Percentiles rank a stretch among this genome's conserved stretches.
Conservation (phyloP, 140 eudicot species). For the Eryngium alpinum region DNA sequence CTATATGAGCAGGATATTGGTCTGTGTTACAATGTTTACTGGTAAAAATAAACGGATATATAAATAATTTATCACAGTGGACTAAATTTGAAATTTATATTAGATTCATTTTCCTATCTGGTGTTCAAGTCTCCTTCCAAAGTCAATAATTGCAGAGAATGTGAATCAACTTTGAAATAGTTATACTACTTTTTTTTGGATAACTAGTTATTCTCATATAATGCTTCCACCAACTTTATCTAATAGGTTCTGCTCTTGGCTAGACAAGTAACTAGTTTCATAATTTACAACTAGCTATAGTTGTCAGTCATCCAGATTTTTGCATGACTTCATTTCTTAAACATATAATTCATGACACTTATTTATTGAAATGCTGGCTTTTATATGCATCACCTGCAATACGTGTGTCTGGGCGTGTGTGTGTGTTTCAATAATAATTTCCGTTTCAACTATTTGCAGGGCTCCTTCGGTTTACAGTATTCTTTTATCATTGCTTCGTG, state of each 20-base stretch:
- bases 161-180: too few species aligned
- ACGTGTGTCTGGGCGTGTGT: not conserved
- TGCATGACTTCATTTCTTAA: not conserved
- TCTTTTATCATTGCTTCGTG: conserved; percentile 74
- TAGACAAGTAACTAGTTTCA: not conserved
- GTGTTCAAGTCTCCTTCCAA: too few species aligned
- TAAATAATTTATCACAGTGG: too few species aligned
- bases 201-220: not conserved
- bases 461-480: conserved; percentile 79
- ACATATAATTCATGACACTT: not conserved
- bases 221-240: not conserved
- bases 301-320: not conserved
- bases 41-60: too few species aligned
- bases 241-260: not conserved
- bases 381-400: not conserved
- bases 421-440: not conserved
- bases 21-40: too few species aligned
- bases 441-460: conserved; percentile 37
- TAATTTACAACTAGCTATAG: not conserved
- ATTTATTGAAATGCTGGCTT: not conserved
- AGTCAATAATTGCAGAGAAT: too few species aligned
- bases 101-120: too few species aligned
- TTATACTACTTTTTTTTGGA: too few species aligned
- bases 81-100: too few species aligned
- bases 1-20: too few species aligned